A percentile compares a stretch with the other conserved stretches of the same genome.
Evolutionary conservation across 1,284 basidiomycete species (phyloP).

Genomic region (Ustilago nuda): DNA sequence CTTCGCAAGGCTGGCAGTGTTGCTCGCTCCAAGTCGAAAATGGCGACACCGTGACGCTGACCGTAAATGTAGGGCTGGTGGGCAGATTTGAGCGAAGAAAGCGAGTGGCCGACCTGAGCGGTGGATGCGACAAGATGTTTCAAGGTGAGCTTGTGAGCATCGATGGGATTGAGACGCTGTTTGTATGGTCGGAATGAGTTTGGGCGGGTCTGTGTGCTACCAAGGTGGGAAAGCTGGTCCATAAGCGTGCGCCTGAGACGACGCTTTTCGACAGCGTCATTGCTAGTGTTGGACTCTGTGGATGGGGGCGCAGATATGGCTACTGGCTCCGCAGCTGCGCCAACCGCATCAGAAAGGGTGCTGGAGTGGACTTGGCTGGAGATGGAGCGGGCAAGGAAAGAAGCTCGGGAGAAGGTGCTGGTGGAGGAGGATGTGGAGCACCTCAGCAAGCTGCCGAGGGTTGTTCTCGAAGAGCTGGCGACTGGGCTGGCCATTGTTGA

Average conservation of each 20-base stretch:
- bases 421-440: constrained; percentile 15
- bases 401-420: constrained; percentile 7
- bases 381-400: constrained; percentile 17
- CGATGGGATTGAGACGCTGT: constrained; percentile 76
- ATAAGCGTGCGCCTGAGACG: constrained; percentile 70
- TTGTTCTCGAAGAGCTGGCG: constrained; percentile 49
- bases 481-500: constrained; percentile 51
- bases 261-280: constrained; percentile 37
- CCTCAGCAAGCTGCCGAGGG: constrained; percentile 39
- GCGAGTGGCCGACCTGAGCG: constrained; percentile 91
- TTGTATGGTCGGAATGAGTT: constrained; percentile 82
- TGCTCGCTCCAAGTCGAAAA: constrained; percentile 90
- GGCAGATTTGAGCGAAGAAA: constrained; percentile 83
- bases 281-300: constrained; percentile 17
- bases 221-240: constrained; percentile 77
- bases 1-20: constrained; percentile 91
- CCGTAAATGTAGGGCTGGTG: constrained; percentile 96
- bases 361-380: constrained; percentile 16
- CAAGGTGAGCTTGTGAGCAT: constrained; percentile 78
- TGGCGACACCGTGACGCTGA: constrained; percentile 85
- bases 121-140: constrained; percentile 91
- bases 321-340: constrained; percentile 9
- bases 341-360: constrained; percentile 13
- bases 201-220: constrained; percentile 80
- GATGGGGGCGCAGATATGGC: neutral